Percentiles rank a stretch among this genome's conserved stretches.
These are phyloP conservation scores for Penicillium expansum DNA, from an alignment of 2,329 filamentous ascomycete species.

Conservation along the genomic window DNA sequence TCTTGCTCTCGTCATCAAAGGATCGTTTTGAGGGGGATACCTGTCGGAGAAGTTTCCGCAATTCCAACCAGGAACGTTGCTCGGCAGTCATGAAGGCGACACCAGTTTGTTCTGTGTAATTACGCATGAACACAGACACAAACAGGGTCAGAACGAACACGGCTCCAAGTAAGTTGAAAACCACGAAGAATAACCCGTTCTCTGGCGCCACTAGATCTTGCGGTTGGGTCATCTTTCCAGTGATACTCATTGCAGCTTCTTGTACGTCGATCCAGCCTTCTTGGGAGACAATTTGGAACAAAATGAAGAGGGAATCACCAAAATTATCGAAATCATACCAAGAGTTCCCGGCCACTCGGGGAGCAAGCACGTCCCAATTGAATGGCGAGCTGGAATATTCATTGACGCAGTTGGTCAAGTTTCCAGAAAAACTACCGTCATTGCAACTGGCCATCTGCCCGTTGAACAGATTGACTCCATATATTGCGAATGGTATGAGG, in stretches of 20 bases:
- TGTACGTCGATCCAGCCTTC: constrained; percentile 98
- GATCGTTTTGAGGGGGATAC: constrained; percentile 93
- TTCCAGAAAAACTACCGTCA: constrained; percentile 59
- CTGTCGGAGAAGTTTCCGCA: constrained; percentile 86
- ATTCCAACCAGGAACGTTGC: constrained; percentile 92
- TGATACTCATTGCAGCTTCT: constrained; percentile 77
- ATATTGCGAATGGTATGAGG: constrained; percentile 93
- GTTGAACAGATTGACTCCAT: constrained; percentile 88
- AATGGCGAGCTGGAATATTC: constrained; percentile 77
- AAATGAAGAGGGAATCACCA: constrained; percentile 86
- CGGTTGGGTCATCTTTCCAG: constrained; percentile 72
- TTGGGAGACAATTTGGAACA: constrained; percentile 98
- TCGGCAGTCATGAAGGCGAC: constrained; percentile 94
- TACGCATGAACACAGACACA: constrained; percentile 99
- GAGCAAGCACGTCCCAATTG: constrained; percentile 80
- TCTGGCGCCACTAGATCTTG: constrained; percentile 66
- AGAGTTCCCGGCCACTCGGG: constrained; percentile 74
- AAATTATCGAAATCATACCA: constrained; percentile 95
- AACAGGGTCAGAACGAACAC: constrained; percentile 97
- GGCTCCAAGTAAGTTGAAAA: constrained; percentile 93
- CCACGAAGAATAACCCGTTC: constrained; percentile 90
- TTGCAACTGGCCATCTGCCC: constrained; percentile 80
- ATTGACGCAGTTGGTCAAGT: constrained; percentile 69
- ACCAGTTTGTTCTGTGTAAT: constrained; percentile 97
- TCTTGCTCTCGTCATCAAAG: constrained; percentile 70